phyloP scores from a whole-genome alignment of 805 yeast genomes.

The Ogataea trehalophila region DNA sequence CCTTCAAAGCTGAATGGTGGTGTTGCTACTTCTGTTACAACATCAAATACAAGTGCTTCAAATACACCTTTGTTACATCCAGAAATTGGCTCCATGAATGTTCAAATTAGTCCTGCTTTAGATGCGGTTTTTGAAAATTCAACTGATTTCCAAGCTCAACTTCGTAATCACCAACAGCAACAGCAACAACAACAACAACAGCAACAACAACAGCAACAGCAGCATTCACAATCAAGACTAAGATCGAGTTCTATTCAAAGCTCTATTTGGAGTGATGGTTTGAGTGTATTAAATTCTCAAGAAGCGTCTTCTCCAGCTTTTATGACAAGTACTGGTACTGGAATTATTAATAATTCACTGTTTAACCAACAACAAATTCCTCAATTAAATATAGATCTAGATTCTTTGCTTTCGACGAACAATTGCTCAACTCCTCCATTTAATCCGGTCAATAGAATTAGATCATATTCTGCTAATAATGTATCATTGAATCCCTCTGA shows the following conservation, averaged over 20 bases:
- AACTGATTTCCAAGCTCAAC: conserved; percentile 6
- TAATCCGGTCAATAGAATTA: conserved; percentile 29
- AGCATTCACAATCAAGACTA: conserved; percentile 29
- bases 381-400: conserved; percentile 24
- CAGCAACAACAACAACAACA: not conserved
- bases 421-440: conserved; percentile 15
- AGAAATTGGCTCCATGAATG: conserved; percentile 9
- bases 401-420: conserved; percentile 8
- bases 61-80: conserved; percentile 19
- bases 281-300: conserved; percentile 10
- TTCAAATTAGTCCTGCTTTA: conserved; percentile 23
- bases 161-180: conserved; percentile 6
- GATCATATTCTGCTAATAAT: conserved; percentile 48
- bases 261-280: conserved; percentile 58
- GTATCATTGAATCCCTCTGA: conserved; percentile 27
- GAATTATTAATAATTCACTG: conserved; percentile 8
- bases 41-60: conserved; percentile 12
- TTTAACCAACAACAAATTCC: conserved; percentile 19
- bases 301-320: conserved; percentile 17
- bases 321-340: conserved; percentile 12
- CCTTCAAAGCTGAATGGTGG: conserved; percentile 52
- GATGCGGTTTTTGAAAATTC: conserved; percentile 26
- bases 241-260: conserved; percentile 54
- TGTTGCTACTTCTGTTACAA: conserved; percentile 14
- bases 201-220: not conserved